Base-by-base conservation (phyloP, 2,329 filamentous ascomycete species). In the Macroventuria anomochaeta region DNA sequence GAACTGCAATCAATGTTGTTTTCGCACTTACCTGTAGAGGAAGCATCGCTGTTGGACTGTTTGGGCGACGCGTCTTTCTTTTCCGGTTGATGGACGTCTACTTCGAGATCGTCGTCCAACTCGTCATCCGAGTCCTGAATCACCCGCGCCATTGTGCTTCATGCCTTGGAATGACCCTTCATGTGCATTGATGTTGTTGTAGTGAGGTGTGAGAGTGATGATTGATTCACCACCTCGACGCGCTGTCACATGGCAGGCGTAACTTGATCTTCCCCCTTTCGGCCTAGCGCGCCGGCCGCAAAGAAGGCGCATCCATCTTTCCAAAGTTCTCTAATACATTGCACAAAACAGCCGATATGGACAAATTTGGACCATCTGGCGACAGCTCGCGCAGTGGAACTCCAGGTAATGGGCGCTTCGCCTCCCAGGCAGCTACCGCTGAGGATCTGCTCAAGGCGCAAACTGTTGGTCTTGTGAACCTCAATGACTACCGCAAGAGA, bases 401-500 rank as follows among this genome's bases (percentile, higher is more conserved):
- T 2, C 55, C 69, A n/a, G 23, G 79, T 72, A 33, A 78, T 50
- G 76, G 79, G 12, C 86, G 88, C 57, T 96, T 96, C 76, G 88
- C 87, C 1, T 81, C 88, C 34, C 89, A 93, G 69, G 88, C 87
- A 59, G 82, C 88, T 63, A 89, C 89, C 1, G 89, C 90, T 1
- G 86, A 93, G 73, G 88, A 96, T 69, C 82, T 91, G 12, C 82
- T 96, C 40, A 93, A 93, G 55, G 90, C 86, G 47, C 87, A 91
- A 69, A 96, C 91, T 0, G 92, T 97, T 62, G 95, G 95, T 33
- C 87, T 99, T 2, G 93, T 97, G 46, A 86, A 90, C 53, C 87
- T 97, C 36, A 91, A 90, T 61, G 95, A 97, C 72, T 97, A 96
- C 75, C 91, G 93, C 75, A 97, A 99, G 79, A 88, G 95, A 55